phyloP scores from a whole-genome alignment of 164 flowering plant genomes.

The Magnolia officinalis region DNA sequence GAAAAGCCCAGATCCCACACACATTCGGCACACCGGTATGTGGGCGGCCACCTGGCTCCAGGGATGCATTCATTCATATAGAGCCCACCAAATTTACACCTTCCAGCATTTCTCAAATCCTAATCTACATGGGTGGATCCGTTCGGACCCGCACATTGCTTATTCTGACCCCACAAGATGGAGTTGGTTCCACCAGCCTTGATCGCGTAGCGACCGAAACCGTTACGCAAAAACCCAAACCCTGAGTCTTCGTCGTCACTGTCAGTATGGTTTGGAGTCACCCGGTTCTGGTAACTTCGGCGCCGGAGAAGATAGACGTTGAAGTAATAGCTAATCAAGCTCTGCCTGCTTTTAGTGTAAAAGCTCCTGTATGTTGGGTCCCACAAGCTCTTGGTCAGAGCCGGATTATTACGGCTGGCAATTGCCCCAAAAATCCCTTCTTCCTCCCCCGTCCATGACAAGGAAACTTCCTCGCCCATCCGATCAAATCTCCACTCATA shows the following conservation, averaged over 20 bases:
- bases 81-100: background rate
- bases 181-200: conserved; percentile 27
- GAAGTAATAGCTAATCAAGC: conserved; percentile 75
- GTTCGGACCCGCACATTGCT: conserved; percentile 21
- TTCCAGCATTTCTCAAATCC: background rate
- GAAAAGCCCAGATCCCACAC: background rate
- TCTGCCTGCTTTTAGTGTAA: conserved; percentile 45
- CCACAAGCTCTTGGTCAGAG: conserved; percentile 53
- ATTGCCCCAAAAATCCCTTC: conserved; percentile 40
- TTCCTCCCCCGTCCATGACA: conserved; percentile 62
- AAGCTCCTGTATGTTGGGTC: conserved; percentile 31
- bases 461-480: conserved; percentile 75
- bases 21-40: background rate
- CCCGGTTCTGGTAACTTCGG: conserved; percentile 66
- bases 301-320: conserved; percentile 69
- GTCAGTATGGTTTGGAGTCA: conserved; percentile 44
- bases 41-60: background rate
- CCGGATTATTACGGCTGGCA: conserved; percentile 39
- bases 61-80: background rate
- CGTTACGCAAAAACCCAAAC: conserved; percentile 25
- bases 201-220: conserved; percentile 26
- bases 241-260: conserved; percentile 79
- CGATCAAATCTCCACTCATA: conserved; percentile 49
- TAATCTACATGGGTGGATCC: background rate
- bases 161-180: conserved; percentile 38